A percentile compares a stretch with the other conserved stretches of the same genome.
Evolutionary conservation across 768 basidiomycete species (phyloP).

Genomic region (Amanita rimosa): DNA sequence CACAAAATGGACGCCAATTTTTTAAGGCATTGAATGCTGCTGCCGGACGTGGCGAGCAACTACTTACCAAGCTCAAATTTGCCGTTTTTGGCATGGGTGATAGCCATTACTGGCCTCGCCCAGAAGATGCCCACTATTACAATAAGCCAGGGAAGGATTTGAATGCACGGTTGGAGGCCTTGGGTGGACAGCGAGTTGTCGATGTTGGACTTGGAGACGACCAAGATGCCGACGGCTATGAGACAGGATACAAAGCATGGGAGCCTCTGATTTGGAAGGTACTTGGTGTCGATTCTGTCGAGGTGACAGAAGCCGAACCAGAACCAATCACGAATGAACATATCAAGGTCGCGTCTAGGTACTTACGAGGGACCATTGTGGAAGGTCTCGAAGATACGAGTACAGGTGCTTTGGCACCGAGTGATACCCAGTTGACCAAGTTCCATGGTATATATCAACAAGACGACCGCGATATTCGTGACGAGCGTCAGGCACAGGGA

Average conservation of each 20-base stretch:
- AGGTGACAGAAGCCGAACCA: constrained; percentile 86
- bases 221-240: constrained; percentile 91
- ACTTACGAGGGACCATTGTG: constrained; percentile 87
- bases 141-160: constrained; percentile 95
- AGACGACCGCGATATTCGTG: constrained; percentile 97
- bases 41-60: constrained; percentile 41
- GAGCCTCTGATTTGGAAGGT: constrained; percentile 91
- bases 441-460: constrained; percentile 97
- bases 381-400: constrained; percentile 57
- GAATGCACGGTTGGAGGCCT: constrained; percentile 62
- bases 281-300: constrained; percentile 80
- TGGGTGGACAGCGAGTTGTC: constrained; percentile 70
- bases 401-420: constrained; percentile 74
- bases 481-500: constrained; percentile 86
- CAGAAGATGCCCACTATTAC: constrained; percentile 96
- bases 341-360: constrained; percentile 94
- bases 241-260: constrained; percentile 97
- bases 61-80: constrained; percentile 57
- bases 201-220: constrained; percentile 87
- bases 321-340: constrained; percentile 99
- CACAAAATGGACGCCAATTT: constrained; percentile 89
- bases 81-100: constrained; percentile 94
- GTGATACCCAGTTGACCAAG: constrained; percentile 93
- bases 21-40: constrained; percentile 77
- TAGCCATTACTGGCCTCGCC: constrained; percentile 97